Conservation (phyloP, 78 protist genomes). For the Cavenderia fasciculata region DNA sequence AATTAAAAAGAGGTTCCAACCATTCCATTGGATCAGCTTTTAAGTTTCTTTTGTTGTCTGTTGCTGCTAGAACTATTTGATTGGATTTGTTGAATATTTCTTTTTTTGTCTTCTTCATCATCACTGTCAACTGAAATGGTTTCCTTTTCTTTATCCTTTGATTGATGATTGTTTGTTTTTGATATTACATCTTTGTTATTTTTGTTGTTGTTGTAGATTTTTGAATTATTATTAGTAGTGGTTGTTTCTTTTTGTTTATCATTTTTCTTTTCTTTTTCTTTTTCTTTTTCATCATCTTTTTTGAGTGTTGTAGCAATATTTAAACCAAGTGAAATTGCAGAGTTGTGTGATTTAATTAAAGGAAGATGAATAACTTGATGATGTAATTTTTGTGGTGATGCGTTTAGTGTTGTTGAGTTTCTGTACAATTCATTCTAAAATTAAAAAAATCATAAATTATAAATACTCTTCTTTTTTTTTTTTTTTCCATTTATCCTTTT, state of each 20-base stretch:
- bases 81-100: no score
- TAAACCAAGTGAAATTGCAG: background rate
- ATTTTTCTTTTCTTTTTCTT: background rate
- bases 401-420: background rate
- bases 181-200: background rate
- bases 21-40: no score
- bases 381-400: background rate
- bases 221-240: background rate
- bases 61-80: no score
- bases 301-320: background rate
- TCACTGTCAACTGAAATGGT: background rate
- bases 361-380: background rate
- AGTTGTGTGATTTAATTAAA: background rate
- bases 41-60: no score
- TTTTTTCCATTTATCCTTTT: background rate
- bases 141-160: background rate
- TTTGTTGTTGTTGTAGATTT: background rate
- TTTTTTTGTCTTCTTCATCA: no score
- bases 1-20: no score
- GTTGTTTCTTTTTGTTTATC: conserved; percentile 5
- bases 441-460: background rate
- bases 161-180: background rate
- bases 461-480: no score
- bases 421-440: background rate
- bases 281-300: background rate